Base-by-base conservation (phyloP, 495 filamentous ascomycete species). In the Penicillium antarcticum region DNA sequence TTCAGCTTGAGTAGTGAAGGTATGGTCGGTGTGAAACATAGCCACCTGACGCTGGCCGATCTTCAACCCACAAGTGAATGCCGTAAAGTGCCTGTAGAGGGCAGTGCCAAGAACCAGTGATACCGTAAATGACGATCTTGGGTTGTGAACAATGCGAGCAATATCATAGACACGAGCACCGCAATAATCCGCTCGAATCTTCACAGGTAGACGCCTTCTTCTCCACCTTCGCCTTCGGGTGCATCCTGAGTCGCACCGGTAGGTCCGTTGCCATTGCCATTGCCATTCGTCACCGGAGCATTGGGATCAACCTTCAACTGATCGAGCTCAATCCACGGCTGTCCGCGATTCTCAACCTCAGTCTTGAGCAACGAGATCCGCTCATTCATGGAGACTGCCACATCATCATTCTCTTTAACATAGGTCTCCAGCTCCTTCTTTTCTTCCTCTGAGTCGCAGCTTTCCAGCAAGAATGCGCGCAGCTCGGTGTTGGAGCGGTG, bases 271-370 rank as follows among this genome's bases (percentile, higher is more conserved):
- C 6, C 42, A 34, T 13, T 12, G 14, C 10, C 45, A 35, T 34
- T 21, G 8, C 47, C 47, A 60, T 77, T 71, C 11, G 65, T 39
- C 51, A 5, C 60, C 48, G 56, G 42, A 12, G 21, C 42, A 31
- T 36, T 29, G 23, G 58, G 7, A 46, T 56, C 48, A 39, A 44
- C 44, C 34, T 59, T 43, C 11, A 67, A 51, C 47, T 63, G 68
- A 45, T 70, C 69, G 54, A 68, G 61, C 60, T 87, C 85, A 45
- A 76, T 67, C 90, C 88, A 95, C 55, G 62, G 73, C 66, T 84
- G 69, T 2, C 91, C 91, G 17, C 91, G 77, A 24, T 69, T 57
- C 73, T 96, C 89, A 3, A 94, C 82, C 75, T 96, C 91, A 48
- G 51, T 65, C 63, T 80, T 84, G 49, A 95, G 65, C 38, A 92